Base-by-base conservation (phyloP, 2,329 filamentous ascomycete species). In the Calonectria naviculata region DNA sequence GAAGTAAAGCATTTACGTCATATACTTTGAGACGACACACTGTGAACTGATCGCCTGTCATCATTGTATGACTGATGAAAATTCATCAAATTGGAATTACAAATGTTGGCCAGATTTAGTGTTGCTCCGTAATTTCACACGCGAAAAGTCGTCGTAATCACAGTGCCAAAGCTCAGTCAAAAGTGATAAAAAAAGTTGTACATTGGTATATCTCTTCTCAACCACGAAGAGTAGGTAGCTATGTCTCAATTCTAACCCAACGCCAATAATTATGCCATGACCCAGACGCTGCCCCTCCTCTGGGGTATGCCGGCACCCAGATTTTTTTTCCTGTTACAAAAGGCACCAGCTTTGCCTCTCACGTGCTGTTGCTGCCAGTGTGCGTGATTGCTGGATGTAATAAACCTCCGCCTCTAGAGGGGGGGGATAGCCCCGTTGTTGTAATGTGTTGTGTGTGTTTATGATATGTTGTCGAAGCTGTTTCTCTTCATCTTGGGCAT, bases 241-340 rank as follows among this genome's bases (percentile, higher is more conserved):
- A 46, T 41, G 31, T 71, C 69, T 72, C 71, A 75, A 73, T 65
- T 78, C 75, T 78, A 76, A 73, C 72, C 75, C 58, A 78, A 78
- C 77, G 77, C 77, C 77, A 60, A 58, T 78, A 62, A 76, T 74
- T 75, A 77, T 78, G 71, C 75, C 54, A 66, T 64, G 42, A 65
- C 34, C 60, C 17, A 52, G 62, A 62, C 56, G 67, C 54, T 15
- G 56, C 29, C 66, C 52, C 61, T 62, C 47, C 60, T 61, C 67
- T 65, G 65, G 61, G 38, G 44, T 66, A 52, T 44, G 44, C 31
- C 70, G 28, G 64, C 63, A 69, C 46, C 71, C 71, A 31, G 29
- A 29, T 46, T 42, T 60, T 52, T 76, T 75, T 75, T 62, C 65
- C n/a, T 77, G 67, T 72, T 71, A 76, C 71, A 72, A 63, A 63